A percentile compares a stretch with the other conserved stretches of the same genome.
Evolutionary conservation across 2,329 filamentous ascomycete species (phyloP).

Genomic region (Colletotrichum higginsianum): DNA sequence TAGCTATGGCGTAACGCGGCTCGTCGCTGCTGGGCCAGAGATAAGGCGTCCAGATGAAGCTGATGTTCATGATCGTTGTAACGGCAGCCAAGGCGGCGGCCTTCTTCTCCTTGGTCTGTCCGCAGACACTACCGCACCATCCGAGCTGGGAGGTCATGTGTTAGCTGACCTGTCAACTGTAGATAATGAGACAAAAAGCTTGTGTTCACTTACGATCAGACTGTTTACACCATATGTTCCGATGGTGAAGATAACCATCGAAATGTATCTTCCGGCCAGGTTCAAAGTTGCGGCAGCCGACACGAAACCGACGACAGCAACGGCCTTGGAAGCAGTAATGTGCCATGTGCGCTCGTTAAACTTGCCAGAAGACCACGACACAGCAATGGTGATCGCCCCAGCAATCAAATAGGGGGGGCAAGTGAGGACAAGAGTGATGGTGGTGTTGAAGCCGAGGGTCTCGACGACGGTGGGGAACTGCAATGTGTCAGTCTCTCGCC

Average conservation of each 20-base stretch:
- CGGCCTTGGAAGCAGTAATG: conserved; percentile 56
- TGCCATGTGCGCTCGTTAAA: conserved; percentile 62
- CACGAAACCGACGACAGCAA: conserved; percentile 58
- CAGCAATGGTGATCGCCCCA: conserved; percentile 46
- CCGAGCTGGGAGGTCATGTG: conserved; percentile 43
- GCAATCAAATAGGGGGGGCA: conserved; percentile 52
- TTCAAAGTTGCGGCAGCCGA: conserved; percentile 46
- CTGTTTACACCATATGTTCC: conserved; percentile 52
- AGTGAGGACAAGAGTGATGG: conserved; percentile 65
- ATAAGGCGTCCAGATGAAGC: conserved; percentile 60
- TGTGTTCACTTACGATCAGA: conserved; percentile 47
- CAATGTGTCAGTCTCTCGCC: neutral
- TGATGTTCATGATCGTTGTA: conserved; percentile 46
- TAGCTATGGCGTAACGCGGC: conserved; percentile 57
- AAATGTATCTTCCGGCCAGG: conserved; percentile 47
- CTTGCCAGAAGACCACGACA: conserved; percentile 53
- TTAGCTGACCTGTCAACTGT: conserved; percentile 32
- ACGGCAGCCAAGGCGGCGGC: conserved; percentile 53
- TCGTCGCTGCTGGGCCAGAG: conserved; percentile 56
- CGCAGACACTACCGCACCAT: conserved; percentile 55
- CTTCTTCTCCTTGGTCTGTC: conserved; percentile 61
- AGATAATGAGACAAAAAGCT: too few relatives aligned
- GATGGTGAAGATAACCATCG: conserved; percentile 52
- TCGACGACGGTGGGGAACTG: conserved; percentile 59
- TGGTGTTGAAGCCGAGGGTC: conserved; percentile 62